Conservation (phyloP, 768 basidiomycete species). For the Tylopilus balloui region DNA sequence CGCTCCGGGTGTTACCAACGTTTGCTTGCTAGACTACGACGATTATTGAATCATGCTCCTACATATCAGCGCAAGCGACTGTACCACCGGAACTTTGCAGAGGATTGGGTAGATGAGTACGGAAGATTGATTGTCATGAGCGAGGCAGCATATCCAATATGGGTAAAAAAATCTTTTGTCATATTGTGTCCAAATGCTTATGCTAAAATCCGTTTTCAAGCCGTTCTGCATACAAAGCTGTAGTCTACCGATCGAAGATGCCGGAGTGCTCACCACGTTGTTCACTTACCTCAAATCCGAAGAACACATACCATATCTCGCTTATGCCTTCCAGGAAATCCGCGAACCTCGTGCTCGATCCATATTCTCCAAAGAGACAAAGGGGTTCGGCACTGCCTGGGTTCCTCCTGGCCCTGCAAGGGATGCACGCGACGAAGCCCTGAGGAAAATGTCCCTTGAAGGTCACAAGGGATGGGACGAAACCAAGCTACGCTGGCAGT, state of each 20-base stretch:
- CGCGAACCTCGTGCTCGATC: slow-evolving; percentile 46
- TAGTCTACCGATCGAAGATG: slow-evolving; percentile 35
- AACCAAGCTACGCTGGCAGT: slow-evolving; percentile 43
- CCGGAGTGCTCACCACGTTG: slow-evolving; percentile 30
- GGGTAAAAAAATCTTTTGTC: slow-evolving; percentile 35
- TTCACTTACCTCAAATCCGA: slow-evolving; percentile 43
- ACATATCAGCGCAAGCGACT: slow-evolving; percentile 38
- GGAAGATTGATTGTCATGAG: slow-evolving; percentile 52
- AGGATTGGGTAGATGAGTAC: slow-evolving; percentile 48
- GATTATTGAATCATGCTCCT: slow-evolving; percentile 34
- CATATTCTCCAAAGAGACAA: slow-evolving; percentile 42
- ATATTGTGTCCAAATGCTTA: not conserved
- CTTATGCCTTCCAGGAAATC: slow-evolving; percentile 58
- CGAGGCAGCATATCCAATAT: slow-evolving; percentile 57
- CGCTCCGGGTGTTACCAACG: not conserved
- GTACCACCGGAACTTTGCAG: slow-evolving; percentile 37
- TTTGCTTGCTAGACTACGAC: slow-evolving; percentile 34
- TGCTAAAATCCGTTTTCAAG: slow-evolving; percentile 29
- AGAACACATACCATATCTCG: slow-evolving; percentile 47
- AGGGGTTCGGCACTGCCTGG: slow-evolving; percentile 40
- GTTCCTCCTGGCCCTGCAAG: slow-evolving; percentile 44
- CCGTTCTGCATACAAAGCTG: slow-evolving; percentile 43
- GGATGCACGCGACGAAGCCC: slow-evolving; percentile 40
- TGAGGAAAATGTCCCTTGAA: slow-evolving; percentile 19
- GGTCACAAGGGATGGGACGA: slow-evolving; percentile 46